Evolutionary conservation across 192 early-diverging fungal genomes (phyloP).

Genomic region (Martensiomyces pterosporus): DNA sequence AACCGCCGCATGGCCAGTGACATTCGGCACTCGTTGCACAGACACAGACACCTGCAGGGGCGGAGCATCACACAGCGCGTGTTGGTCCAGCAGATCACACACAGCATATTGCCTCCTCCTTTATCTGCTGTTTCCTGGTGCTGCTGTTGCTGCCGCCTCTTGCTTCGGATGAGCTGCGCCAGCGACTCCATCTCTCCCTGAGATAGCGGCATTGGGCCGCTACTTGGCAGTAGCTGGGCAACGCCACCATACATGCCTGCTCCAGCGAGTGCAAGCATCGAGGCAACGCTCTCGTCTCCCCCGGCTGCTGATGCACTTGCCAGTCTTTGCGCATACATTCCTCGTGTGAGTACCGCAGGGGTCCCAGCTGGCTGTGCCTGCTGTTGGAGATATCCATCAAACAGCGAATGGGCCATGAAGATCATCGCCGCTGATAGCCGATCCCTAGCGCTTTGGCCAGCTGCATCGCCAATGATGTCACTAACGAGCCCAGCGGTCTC

Average conservation of each 20-base stretch:
- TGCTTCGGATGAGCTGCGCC: conserved; percentile 39
- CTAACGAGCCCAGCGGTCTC: conserved; percentile 31
- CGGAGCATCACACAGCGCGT: conserved; percentile 45
- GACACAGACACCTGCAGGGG: conserved; percentile 44
- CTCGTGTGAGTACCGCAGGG: conserved; percentile 25
- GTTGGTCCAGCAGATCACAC: conserved; percentile 42
- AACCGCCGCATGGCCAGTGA: conserved; percentile 39
- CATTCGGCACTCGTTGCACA: conserved; percentile 45
- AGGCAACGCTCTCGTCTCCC: too few species aligned
- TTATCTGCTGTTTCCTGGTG: neutral
- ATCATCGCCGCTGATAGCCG: conserved; percentile 27
- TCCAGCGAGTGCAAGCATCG: too few species aligned
- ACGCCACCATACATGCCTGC: too few species aligned
- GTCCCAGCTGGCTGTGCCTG: neutral
- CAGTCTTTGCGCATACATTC: conserved; percentile 26
- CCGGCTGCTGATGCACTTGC: too few species aligned
- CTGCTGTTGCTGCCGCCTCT: conserved; percentile 19
- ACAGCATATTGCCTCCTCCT: conserved; percentile 10
- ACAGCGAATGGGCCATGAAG: conserved; percentile 36
- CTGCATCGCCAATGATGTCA: conserved; percentile 19
- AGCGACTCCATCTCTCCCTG: conserved; percentile 23
- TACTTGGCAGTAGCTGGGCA: conserved; percentile 37
- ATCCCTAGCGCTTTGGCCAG: conserved; percentile 13
- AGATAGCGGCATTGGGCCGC: conserved; percentile 27
- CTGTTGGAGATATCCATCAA: conserved; percentile 4